Base-by-base conservation (phyloP, 495 filamentous ascomycete species). In the Usnea hakonensis region DNA sequence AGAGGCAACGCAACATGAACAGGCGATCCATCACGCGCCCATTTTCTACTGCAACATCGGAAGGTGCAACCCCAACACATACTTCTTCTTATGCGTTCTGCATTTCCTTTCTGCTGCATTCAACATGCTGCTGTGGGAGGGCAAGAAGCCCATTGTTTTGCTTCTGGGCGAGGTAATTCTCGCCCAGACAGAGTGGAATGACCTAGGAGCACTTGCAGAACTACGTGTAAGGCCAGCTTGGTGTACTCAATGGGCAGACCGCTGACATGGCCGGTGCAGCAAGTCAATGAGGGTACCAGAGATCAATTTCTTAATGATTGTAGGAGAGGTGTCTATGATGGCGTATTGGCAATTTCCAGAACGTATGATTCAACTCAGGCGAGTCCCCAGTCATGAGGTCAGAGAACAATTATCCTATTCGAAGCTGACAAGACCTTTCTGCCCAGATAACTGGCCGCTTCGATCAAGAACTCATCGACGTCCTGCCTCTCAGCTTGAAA, bases 401-500 rank as follows among this genome's bases (percentile, higher is more conserved):
- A n/a, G 14, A 44, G 35, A 54, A 26, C 32, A 11, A 26, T 16
- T 17, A 44, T 43, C 36, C 11, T 8, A 28, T 16, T 43, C 28
- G 55, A 33, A n/a, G 61, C 43, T 53, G 41, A 44, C 56, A 10
- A 19, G 36, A 19, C n/a, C 11, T 44, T 41, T 36, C 13, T 60
- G 52, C n/a, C 9, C 60, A 86, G 82, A 75, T 78, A 57, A 87
- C 84, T 17, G 84, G 84, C 32, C 77, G 79, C 26, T 86, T 86
- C 65, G 77, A 87, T 64, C 74, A 71, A 21, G 84, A 85, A 64
- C 65, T 90, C 59, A 69, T 90, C 53, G 71, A 78, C 6, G 70
- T 75, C 8, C 76, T 90, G 17, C 91, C 91, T 1, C 67, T 72
- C 36, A 86, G 83, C 4, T 70, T 95, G 43, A 86, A 82, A 64